Base-by-base conservation (phyloP, 2,329 filamentous ascomycete genomes). In the Fusarium sp. region DNA sequence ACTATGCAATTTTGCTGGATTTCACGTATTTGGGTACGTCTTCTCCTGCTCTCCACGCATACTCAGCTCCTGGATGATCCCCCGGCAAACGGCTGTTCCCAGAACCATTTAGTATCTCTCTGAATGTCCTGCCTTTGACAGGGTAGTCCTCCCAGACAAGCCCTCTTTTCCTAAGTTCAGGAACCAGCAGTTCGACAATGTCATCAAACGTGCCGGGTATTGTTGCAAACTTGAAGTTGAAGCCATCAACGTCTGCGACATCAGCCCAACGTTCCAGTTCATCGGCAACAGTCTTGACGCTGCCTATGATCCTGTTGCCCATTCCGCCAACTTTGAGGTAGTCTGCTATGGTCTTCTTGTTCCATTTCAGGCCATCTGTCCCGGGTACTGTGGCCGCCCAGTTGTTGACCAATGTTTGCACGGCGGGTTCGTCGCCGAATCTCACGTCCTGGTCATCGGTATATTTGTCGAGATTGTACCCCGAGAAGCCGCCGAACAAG, bases 191-290 rank as follows among this genome's bases (percentile, higher is more conserved):
- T 15, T 60, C 62, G 4, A 59, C 63, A 4, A 62, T 48, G 23
- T 66, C 63, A 27, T 66, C 53, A 4, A 58, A 51, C 7, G 40
- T 46, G 4, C 63, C 53, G 3, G 63, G 63, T 1, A 40, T 53
- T 1, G 43, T 83, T 3, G 81, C 82, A 69, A 86, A 86, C 10
- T 41, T n/a, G 7, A 66, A 23, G n/a, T 68, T 66, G 53, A 66
- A 66, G 1, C 63, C 63, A 12, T 66, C 63, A 6, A 66, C 36
- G 23, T 61, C 63, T 3, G 52, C 54, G 15, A 55, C 54, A 9
- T 39, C 11, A 5, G 58, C 36, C 63, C 63, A 66, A 1, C 34
- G 36, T 48, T 66, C 58, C n/a, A 66, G 39, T 2, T 55, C 34
- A 46, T 63, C 63, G 2, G 43, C 61, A 7, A 64, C 61, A 2